phyloP scores from a whole-genome alignment of 805 yeast species.

The Teunomyces barrocoloradensis region DNA sequence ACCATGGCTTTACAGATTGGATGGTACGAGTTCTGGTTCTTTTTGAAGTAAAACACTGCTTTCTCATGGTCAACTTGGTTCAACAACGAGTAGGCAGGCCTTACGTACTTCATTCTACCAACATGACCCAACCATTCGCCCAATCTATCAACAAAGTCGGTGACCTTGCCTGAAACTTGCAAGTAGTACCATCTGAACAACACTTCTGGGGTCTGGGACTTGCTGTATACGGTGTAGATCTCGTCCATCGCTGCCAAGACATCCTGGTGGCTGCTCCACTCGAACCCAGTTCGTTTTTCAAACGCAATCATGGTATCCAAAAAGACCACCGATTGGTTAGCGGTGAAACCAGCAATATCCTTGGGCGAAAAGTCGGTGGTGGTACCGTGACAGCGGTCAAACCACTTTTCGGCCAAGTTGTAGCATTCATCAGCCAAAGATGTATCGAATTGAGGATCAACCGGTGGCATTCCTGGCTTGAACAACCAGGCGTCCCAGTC shows the following conservation, averaged over 20 bases:
- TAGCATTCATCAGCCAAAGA: slow-evolving; percentile 72
- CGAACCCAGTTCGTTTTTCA: slow-evolving; percentile 38
- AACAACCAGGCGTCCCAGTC: slow-evolving; percentile 88
- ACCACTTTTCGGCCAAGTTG: slow-evolving; percentile 66
- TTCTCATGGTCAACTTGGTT: slow-evolving; percentile 22
- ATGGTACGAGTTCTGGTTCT: slow-evolving; percentile 23
- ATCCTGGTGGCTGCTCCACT: slow-evolving; percentile 35
- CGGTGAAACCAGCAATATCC: slow-evolving; percentile 59
- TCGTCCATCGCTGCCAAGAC: slow-evolving; percentile 31
- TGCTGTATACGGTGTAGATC: slow-evolving; percentile 40
- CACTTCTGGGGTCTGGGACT: slow-evolving; percentile 75
- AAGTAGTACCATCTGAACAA: slow-evolving; percentile 73
- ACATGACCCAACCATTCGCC: slow-evolving; percentile 50
- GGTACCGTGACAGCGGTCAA: slow-evolving; percentile 17
- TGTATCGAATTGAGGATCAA: slow-evolving; percentile 75
- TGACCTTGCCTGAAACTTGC: slow-evolving; percentile 53
- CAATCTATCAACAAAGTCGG: slow-evolving; percentile 46
- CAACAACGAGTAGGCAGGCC: slow-evolving; percentile 32
- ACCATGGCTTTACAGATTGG: slow-evolving; percentile 54
- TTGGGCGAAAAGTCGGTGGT: slow-evolving; percentile 33
- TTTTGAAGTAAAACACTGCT: slow-evolving; percentile 25
- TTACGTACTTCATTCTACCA: slow-evolving; percentile 36
- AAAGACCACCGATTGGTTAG: slow-evolving; percentile 79
- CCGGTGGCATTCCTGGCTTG: slow-evolving; percentile 83
- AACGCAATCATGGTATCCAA: slow-evolving; percentile 62